Evolutionary conservation across 495 filamentous ascomycete species (phyloP), one percentile per base, ranked within the genome.

Genomic region (Hypoxylon fuscum): DNA sequence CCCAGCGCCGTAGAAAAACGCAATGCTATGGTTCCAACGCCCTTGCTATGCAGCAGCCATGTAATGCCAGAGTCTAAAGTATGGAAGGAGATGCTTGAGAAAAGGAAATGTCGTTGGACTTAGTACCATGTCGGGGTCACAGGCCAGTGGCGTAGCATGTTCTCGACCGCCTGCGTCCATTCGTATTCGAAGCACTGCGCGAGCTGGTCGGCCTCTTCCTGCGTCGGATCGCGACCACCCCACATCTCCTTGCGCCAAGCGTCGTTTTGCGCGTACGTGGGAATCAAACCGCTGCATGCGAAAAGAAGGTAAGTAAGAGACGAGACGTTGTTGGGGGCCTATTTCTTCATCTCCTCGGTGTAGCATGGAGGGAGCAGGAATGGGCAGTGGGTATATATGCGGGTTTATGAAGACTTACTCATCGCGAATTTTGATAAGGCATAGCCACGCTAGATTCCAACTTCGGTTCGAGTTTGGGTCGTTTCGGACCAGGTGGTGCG

Each of bases 401-500:
- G n/a, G n/a, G n/a, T 21, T 3, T 22, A 11, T 22, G 32, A 5
- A 29, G 47, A 82, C 87, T 73, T 74, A 90, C 87, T 88, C 83
- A 53, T 83, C 84, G 37, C 81, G 76, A 27, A 91, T 84, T 61
- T 90, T 90, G 11, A 72, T 75, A n/a, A 93, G 75, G 23, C 89
- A 84, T 31, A 91, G 75, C 89, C 90, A 92, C 37, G 85, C 90
- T 68, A 87, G 81, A 62, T 92, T 93, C 88, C 90, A 92, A 67
- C 87, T 91, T 10, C 86, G 77, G 61, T 82, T 84, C 52, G 85
- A 87, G 6, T 83, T 73, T 0, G 87, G 85, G 58, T 92, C 90
- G 43, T 80, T 80, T 41, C 81, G 77, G 9, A 92, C 90, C 15
- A 85, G 75, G 51, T 74, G 75, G 58, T 90, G 89, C 0, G 90